phyloP scores from a whole-genome alignment of 176 grass and related monocot genomes.

The Tillandsia leiboldiana region DNA sequence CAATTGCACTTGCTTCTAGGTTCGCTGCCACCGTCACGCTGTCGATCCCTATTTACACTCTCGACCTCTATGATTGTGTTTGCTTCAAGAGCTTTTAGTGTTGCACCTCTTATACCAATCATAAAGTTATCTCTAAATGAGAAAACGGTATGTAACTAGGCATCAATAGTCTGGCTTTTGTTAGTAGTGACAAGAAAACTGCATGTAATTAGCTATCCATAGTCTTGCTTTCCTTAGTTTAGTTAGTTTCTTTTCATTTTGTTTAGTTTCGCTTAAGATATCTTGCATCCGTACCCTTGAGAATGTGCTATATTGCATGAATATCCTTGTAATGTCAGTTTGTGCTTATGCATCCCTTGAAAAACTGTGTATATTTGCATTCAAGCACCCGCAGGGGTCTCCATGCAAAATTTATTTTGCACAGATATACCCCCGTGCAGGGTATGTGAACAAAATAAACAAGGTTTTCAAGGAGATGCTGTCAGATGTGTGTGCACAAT shows the following conservation, averaged over 20 bases:
- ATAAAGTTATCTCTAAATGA: conserved; percentile 68
- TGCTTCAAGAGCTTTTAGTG: conserved; percentile 81
- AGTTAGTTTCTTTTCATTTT: background rate
- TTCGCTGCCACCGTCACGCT: conserved; percentile 54
- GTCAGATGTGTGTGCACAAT: too few species aligned
- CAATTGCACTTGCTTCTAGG: conserved; percentile 31
- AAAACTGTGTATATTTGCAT: too few species aligned
- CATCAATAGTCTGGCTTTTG: background rate
- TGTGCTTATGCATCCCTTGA: too few species aligned
- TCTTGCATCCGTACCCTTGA: too few species aligned
- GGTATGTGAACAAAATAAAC: too few species aligned
- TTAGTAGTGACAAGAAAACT: conserved; percentile 17
- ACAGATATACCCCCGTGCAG: too few species aligned
- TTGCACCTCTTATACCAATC: conserved; percentile 70
- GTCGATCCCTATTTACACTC: conserved; percentile 76
- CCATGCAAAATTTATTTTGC: too few species aligned
- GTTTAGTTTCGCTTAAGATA: too few species aligned
- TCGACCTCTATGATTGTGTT: conserved; percentile 93
- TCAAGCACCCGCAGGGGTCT: too few species aligned
- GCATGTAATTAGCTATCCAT: conserved; percentile 3
- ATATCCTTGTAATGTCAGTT: too few species aligned
- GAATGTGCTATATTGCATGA: too few species aligned
- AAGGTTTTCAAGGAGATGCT: too few species aligned
- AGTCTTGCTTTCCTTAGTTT: conserved; percentile 12
- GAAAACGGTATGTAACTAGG: conserved; percentile 38